Evolutionary conservation across 768 basidiomycete genomes (phyloP), one percentile per base, ranked within the genome.

Genomic region (Suillus subalutaceus): DNA sequence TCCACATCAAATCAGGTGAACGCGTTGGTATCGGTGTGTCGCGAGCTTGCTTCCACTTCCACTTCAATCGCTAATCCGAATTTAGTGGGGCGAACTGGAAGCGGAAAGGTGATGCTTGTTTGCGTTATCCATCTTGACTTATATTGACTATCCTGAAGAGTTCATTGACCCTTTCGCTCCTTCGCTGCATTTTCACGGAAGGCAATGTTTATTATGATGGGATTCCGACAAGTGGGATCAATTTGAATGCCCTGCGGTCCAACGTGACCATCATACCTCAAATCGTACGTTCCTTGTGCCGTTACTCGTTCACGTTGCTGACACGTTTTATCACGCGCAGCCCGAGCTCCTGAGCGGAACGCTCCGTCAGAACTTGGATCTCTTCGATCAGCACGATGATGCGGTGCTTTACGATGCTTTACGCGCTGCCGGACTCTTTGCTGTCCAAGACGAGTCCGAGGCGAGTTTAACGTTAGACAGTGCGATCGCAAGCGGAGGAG

Each of bases 261-360:
- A 80, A 81, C 63, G 81, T 88, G 62, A 88, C 87, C 48, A 86
- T 87, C 73, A 88, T 88, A 48, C 87, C 87, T 4, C 87, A 88
- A 70, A 73, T 79, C 50, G 85, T 86, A 66, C 72, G 83, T 67
- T 32, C 18, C 9, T 15, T 46, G 43, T 58, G 18, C n/a, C 23
- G 23, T n/a, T 57, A 16, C 62, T 12, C 70, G 30, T 52, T 57
- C 61, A 46, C 15, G 0, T 61, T 2, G 10, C 35, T 57, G 50
- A 23, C 56, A 6, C 15, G 38, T 56, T 30, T 18, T 15, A 20
- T 26, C 12, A 16, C 15, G 44, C 46, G n/a, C 64, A 82, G 79
- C 83, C 84, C 43, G 83, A 86, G 60, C 74, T 89, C 0, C 73
- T 88, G 38, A 84, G 83, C 44, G 88, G 88, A 5, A 84, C 83